Conservation (phyloP, 257 asterid species). For the Nicotiana tabacum region DNA sequence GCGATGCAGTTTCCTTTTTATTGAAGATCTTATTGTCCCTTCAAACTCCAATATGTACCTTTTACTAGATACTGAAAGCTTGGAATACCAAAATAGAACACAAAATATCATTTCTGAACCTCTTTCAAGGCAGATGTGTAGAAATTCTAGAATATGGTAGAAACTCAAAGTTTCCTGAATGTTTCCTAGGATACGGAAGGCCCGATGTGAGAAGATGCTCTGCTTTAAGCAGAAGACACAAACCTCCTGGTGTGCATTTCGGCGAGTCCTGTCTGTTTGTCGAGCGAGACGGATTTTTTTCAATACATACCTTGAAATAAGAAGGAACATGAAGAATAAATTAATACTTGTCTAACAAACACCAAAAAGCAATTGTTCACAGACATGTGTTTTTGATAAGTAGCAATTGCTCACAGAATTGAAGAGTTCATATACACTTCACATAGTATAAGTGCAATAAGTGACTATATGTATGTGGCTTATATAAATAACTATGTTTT, state of each 20-base stretch:
- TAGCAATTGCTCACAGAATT: background rate
- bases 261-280: slow-evolving; percentile 87
- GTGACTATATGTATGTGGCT: background rate
- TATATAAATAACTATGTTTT: background rate
- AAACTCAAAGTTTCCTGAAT: background rate
- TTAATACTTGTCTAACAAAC: slow-evolving; percentile 8
- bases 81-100: background rate
- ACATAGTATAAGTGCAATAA: background rate
- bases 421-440: background rate
- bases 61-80: background rate
- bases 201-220: background rate
- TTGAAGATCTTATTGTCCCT: background rate
- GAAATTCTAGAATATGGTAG: background rate
- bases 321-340: slow-evolving; percentile 12
- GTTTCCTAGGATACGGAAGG: background rate
- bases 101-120: background rate
- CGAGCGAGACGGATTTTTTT: slow-evolving; percentile 96
- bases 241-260: slow-evolving; percentile 98
- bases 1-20: background rate
- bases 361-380: background rate
- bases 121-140: background rate
- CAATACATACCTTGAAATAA: slow-evolving; percentile 60
- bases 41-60: background rate
- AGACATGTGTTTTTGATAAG: background rate
- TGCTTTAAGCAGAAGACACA: slow-evolving; percentile 12